phyloP scores from a whole-genome alignment of 805 yeast genomes.

The Wickerhamiella sergipiensis region DNA sequence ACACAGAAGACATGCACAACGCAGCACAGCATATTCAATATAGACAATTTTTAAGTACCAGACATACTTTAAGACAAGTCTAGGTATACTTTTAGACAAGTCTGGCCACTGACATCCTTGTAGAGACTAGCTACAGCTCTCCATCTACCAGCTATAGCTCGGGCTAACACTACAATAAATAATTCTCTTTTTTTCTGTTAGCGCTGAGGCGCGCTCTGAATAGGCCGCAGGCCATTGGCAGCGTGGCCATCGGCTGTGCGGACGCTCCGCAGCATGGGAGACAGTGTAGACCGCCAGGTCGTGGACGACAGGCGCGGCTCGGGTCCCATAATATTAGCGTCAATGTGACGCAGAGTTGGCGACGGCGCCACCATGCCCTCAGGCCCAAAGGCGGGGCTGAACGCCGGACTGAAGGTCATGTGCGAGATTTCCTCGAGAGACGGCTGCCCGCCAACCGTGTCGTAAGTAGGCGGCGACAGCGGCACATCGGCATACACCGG shows the following conservation, averaged over 20 bases:
- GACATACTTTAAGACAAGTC: too few relatives aligned
- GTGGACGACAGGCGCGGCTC: constrained; percentile 8
- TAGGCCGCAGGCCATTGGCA: background rate
- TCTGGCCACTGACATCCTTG: too few relatives aligned
- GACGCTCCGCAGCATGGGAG: background rate
- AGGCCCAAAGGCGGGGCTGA: constrained; percentile 7
- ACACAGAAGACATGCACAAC: too few relatives aligned
- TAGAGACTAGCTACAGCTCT: too few relatives aligned
- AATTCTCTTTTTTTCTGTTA: background rate
- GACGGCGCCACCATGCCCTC: constrained; percentile 7
- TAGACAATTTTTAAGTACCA: too few relatives aligned
- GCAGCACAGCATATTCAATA: too few relatives aligned
- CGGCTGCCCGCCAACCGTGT: constrained; percentile 19
- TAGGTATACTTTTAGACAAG: too few relatives aligned
- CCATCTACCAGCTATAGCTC: too few relatives aligned
- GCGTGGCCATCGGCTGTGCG: background rate
- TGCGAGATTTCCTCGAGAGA: constrained; percentile 17
- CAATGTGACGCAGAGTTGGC: constrained; percentile 19
- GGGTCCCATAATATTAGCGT: constrained; percentile 16
- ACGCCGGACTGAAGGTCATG: constrained; percentile 16
- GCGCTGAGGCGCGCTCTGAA: background rate
- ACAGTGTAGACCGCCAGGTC: background rate
- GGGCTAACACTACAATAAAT: background rate
- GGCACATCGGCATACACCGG: constrained; percentile 87
- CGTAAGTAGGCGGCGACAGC: constrained; percentile 77